Conservation (phyloP, 225 moss, liverwort and hornwort species). For the Sphagnum tenellum region DNA sequence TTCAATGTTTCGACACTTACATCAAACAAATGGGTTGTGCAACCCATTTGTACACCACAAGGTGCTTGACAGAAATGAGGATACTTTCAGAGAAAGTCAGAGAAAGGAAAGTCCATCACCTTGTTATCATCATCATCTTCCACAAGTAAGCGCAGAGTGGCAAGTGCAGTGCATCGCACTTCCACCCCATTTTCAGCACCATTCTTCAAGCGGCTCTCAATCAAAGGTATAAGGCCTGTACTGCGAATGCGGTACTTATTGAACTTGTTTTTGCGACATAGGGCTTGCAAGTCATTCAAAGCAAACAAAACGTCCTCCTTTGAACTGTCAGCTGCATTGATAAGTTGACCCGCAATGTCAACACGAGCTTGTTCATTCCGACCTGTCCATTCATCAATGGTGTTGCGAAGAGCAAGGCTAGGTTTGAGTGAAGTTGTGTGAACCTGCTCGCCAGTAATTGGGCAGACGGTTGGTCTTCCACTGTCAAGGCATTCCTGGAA, state of each 20-base stretch:
- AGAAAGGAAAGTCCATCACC: slow-evolving; percentile 5
- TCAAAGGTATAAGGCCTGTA: slow-evolving; percentile 61
- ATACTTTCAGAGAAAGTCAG: no score
- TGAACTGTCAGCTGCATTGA: slow-evolving; percentile 21
- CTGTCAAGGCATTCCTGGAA: slow-evolving; percentile 72
- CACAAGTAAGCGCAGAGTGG: slow-evolving; percentile 41
- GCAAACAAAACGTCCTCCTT: slow-evolving; percentile 62
- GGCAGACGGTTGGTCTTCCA: slow-evolving; percentile 50
- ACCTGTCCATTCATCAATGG: slow-evolving; percentile 89
- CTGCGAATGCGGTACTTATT: slow-evolving; percentile 64
- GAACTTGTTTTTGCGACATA: slow-evolving; percentile 46
- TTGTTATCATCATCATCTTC: slow-evolving; percentile 73
- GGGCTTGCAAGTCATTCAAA: slow-evolving; percentile 64
- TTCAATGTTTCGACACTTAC: no score
- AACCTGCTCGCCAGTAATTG: slow-evolving; percentile 66
- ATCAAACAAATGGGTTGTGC: no score
- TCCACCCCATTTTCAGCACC: slow-evolving; percentile 26
- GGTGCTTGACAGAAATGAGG: no score
- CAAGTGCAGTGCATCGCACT: slow-evolving; percentile 59
- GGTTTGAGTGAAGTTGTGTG: slow-evolving; percentile 50
- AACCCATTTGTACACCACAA: no score
- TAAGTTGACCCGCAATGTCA: slow-evolving; percentile 42
- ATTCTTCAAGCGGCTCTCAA: slow-evolving; percentile 50
- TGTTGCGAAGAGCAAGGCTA: slow-evolving; percentile 85
- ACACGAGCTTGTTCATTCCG: slow-evolving; percentile 75